phyloP scores from a whole-genome alignment of 2,329 filamentous ascomycete species.

The Cordyceps tenuipes region DNA sequence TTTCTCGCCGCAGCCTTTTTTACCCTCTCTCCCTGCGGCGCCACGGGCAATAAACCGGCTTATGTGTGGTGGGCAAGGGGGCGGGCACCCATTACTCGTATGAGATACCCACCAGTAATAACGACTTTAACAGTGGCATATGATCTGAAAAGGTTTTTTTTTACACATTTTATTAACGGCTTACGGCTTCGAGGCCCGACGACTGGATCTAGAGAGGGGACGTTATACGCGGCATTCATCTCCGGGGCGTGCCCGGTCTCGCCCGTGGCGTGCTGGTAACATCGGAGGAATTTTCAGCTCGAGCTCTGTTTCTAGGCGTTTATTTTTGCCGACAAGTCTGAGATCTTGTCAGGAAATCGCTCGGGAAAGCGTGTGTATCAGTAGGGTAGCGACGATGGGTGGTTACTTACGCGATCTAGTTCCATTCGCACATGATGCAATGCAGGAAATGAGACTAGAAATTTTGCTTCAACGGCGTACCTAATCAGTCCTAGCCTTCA shows the following conservation, averaged over 20 bases:
- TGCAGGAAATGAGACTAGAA: neutral
- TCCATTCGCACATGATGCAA: no score
- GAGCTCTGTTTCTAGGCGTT: neutral
- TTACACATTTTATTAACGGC: neutral
- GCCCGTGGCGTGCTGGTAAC: neutral
- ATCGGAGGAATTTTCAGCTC: neutral
- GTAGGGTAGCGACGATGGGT: no score
- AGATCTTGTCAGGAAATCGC: neutral
- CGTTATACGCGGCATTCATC: neutral
- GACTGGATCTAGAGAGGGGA: neutral
- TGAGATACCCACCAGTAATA: neutral
- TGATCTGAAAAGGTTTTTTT: slow-evolving; percentile 2
- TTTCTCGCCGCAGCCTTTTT: neutral
- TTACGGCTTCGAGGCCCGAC: neutral
- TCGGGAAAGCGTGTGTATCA: neutral
- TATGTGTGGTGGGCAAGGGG: neutral
- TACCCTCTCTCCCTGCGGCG: neutral
- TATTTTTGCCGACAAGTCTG: neutral
- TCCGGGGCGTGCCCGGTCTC: neutral
- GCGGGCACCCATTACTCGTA: slow-evolving; percentile 5
- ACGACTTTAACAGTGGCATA: neutral
- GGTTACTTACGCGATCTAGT: neutral
- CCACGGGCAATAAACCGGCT: neutral
- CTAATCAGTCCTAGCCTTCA: neutral
- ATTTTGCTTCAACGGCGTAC: neutral